These are phyloP conservation scores for Colletotrichum tabaci DNA, from an alignment of 2,329 filamentous ascomycete genomes.

Conservation along the genomic window DNA sequence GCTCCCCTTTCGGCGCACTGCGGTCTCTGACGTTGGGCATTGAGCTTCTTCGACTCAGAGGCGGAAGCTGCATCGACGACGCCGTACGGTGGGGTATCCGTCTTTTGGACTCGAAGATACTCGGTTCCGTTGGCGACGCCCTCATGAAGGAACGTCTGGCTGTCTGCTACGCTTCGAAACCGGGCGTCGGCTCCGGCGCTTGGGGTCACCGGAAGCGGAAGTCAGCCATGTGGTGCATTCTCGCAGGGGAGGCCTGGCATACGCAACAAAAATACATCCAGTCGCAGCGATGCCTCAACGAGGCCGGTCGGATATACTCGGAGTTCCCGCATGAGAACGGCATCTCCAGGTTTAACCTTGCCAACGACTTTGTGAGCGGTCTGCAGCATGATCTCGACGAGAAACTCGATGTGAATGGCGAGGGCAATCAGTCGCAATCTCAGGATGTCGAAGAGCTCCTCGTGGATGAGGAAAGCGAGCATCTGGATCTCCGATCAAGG, in stretches of 20 bases:
- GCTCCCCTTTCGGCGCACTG: constrained; percentile 83
- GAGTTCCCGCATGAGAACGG: constrained; percentile 65
- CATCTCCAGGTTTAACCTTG: constrained; percentile 65
- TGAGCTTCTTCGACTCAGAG: constrained; percentile 86
- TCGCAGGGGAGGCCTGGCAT: constrained; percentile 89
- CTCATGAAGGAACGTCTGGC: constrained; percentile 89
- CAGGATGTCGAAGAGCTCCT: constrained; percentile 57
- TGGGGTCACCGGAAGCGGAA: constrained; percentile 85
- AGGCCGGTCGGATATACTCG: constrained; percentile 72
- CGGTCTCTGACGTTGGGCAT: constrained; percentile 82
- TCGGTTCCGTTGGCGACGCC: constrained; percentile 83
- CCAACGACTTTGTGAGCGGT: constrained; percentile 66
- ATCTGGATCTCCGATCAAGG: constrained; percentile 67
- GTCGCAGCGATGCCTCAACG: constrained; percentile 82
- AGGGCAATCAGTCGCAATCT: constrained; percentile 47
- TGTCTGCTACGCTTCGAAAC: constrained; percentile 84
- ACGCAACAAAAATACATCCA: constrained; percentile 82
- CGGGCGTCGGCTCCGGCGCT: constrained; percentile 70
- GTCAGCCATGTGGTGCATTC: constrained; percentile 88
- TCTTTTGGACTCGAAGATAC: constrained; percentile 83
- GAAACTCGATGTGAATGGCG: constrained; percentile 56
- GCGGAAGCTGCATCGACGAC: constrained; percentile 85
- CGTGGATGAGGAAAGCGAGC: constrained; percentile 68
- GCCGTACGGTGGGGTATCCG: constrained; percentile 88
- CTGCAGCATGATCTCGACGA: constrained; percentile 66